These are phyloP conservation scores for Kwoniella dejecticola DNA, from an alignment of 768 basidiomycete genomes.

Conservation along the genomic window DNA sequence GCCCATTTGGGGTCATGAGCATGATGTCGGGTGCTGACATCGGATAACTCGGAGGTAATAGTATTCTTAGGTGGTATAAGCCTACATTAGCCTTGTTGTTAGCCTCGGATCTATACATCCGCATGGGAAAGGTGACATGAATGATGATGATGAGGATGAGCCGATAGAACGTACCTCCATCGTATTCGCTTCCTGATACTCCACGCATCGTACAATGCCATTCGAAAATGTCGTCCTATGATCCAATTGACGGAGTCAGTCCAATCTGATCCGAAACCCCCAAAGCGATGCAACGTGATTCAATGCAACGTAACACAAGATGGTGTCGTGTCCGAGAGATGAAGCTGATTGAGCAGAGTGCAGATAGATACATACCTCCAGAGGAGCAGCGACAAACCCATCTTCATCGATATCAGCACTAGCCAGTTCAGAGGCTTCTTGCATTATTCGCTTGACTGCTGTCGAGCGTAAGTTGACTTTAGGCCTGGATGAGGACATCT, in stretches of 20 bases:
- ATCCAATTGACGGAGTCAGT: too few species aligned
- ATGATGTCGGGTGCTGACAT: constrained; percentile 94
- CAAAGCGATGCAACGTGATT: too few species aligned
- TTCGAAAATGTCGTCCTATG: constrained; percentile 60
- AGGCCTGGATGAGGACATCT: constrained; percentile 30
- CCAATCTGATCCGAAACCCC: too few species aligned
- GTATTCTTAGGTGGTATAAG: constrained; percentile 90
- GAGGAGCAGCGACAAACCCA: constrained; percentile 79
- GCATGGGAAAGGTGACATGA: too few species aligned
- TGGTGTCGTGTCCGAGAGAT: too few species aligned
- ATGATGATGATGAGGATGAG: background rate
- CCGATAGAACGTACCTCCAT: constrained; percentile 64
- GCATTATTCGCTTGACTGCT: constrained; percentile 97
- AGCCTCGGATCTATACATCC: too few species aligned
- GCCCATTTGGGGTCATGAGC: constrained; percentile 94
- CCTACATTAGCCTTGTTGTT: constrained; percentile 33
- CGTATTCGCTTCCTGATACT: constrained; percentile 81
- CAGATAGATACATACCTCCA: constrained; percentile 64
- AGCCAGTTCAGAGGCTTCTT: constrained; percentile 86
- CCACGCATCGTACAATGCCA: constrained; percentile 99
- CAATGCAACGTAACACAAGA: too few species aligned
- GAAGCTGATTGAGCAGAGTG: too few species aligned
- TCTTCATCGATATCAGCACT: constrained; percentile 70
- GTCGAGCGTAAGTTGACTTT: constrained; percentile 50
- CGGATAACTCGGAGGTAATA: constrained; percentile 90